Base-by-base conservation (phyloP, 2,329 filamentous ascomycete species). In the Talaromyces sp. region DNA sequence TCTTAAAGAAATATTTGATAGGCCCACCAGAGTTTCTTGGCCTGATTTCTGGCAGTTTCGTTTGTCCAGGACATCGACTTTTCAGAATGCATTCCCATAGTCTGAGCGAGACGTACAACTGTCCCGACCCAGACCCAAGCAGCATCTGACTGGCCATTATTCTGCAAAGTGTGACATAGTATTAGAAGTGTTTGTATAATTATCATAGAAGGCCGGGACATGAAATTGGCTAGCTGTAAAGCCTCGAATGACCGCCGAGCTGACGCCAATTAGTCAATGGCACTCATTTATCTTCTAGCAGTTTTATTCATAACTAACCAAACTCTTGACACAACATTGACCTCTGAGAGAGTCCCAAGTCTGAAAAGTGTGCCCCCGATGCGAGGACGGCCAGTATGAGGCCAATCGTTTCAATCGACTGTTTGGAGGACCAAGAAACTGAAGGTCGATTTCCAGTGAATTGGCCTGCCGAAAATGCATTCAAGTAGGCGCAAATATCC, bases 131-230 rank as follows among this genome's bases (percentile, higher is more conserved):
- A 56, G 6, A 67, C 70, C 71, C 69, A 71, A 2, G 68, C 69
- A 27, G 67, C 71, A 51, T 73, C 71, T 2, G 71, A 71, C 56
- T 72, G 71, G 1, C 70, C 70, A 56, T 67, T 68, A 19, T 73
- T 71, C 24, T 72, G 69, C 8, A 72, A 29, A 1, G 68, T 82
- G 63, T 85, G 84, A 24, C 82, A 81, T 1, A 85, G 77, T 5
- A 86, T 81, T 2, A 85, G 71, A 11, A 85, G 73, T 0, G 82
- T 79, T 67, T 85, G 82, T 29, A 85, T 82, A 55, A 78, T 82
- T 58, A 85, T 81, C 38, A 84, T 65, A 2, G 79, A 81, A 7
- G 82, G 80, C 51, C 82, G 78, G 2, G 83, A 84, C 1, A 85
- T 71, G 65, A 85, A 85, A 62, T 85, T 86, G 3, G 81, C 81